Conservation (phyloP, 192 early-diverging fungal species). For the Entomortierella chlamydospora region DNA sequence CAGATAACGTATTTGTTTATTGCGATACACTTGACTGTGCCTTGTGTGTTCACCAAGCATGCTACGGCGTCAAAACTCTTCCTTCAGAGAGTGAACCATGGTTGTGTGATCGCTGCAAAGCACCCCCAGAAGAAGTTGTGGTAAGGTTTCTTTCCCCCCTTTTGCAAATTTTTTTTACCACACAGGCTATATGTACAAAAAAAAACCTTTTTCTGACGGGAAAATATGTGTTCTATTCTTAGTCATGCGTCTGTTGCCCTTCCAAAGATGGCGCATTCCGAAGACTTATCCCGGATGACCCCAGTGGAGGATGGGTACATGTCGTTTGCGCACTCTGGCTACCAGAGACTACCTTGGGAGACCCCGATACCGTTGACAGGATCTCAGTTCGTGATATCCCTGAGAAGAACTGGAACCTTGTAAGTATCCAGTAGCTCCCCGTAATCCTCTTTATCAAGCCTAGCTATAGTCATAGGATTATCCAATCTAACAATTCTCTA, state of each 20-base stretch:
- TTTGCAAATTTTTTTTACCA: background rate
- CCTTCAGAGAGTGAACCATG: conserved; percentile 56
- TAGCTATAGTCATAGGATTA: too few relatives aligned
- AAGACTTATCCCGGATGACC: conserved; percentile 43
- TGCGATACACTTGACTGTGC: conserved; percentile 57
- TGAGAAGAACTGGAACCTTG: conserved; percentile 61
- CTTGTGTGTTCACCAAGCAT: conserved; percentile 45
- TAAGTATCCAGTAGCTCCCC: conserved; percentile 21
- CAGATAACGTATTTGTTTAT: conserved; percentile 64
- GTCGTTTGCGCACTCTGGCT: conserved; percentile 64
- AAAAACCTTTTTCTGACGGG: conserved; percentile 14
- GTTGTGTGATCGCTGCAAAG: conserved; percentile 59
- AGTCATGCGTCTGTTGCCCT: conserved; percentile 57
- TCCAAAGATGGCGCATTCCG: conserved; percentile 61
- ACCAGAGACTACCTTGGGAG: conserved; percentile 57
- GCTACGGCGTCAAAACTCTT: conserved; percentile 55
- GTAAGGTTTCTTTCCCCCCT: conserved; percentile 34
- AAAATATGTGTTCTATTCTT: conserved; percentile 34
- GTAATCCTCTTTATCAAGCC: too few relatives aligned
- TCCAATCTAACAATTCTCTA: background rate
- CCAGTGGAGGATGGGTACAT: conserved; percentile 57
- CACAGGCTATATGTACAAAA: conserved; percentile 11
- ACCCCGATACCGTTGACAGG: conserved; percentile 48
- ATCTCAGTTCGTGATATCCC: conserved; percentile 57
- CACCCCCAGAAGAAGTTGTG: conserved; percentile 53